Conservation (phyloP, 108 stramenopile genomes). For the Nitzschia palea region DNA sequence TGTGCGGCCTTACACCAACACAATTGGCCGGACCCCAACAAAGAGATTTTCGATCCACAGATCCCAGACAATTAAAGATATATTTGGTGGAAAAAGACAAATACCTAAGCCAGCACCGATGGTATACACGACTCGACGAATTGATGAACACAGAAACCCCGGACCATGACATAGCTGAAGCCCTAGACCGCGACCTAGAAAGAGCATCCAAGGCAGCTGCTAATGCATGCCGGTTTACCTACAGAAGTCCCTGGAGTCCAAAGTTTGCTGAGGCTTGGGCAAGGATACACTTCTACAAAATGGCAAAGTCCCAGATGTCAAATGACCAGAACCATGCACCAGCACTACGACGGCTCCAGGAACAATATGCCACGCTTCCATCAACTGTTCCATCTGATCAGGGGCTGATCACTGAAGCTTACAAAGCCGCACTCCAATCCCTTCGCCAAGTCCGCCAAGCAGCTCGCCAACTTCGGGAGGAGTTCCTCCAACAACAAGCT, state of each 20-base stretch:
- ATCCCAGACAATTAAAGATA: no score
- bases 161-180: neutral
- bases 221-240: neutral
- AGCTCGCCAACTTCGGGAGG: neutral
- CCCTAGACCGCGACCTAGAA: neutral
- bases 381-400: neutral
- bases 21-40: no score
- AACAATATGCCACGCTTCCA: neutral
- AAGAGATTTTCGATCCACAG: no score
- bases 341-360: neutral
- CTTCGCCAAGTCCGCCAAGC: neutral
- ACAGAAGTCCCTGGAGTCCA: neutral
- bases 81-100: no score
- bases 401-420: neutral
- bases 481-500: neutral
- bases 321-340: neutral
- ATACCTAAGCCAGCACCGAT: no score
- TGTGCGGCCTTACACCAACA: no score
- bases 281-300: neutral
- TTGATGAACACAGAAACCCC: no score
- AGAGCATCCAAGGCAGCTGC: neutral
- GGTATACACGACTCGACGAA: no score
- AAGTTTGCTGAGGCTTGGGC: neutral
- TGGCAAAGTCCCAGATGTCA: neutral
- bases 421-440: neutral